Evolutionary conservation across 305 asterid genomes (phyloP).

Genomic region (Coffea humblotiana): DNA sequence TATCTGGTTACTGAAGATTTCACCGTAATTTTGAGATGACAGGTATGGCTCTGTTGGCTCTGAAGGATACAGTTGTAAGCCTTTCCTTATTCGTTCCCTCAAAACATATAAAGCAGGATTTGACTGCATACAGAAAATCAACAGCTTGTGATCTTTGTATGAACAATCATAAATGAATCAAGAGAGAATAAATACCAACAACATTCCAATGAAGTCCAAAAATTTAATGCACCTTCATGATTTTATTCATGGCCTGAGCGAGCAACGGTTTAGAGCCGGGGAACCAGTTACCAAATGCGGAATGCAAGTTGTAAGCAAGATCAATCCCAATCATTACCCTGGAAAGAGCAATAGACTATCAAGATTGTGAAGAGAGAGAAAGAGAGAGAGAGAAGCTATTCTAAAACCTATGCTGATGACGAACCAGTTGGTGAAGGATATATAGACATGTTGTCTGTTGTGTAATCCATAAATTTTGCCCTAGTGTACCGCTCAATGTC

Average conservation of each 20-base stretch:
- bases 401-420: not conserved
- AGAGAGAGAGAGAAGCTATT: not conserved
- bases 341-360: conserved; percentile 22
- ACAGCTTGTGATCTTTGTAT: conserved; percentile 3
- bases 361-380: not conserved
- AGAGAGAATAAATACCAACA: not conserved
- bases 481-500: conserved; percentile 96
- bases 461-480: conserved; percentile 98
- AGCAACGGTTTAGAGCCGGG: conserved; percentile 98
- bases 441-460: conserved; percentile 98
- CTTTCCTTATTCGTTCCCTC: conserved; percentile 95
- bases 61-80: conserved; percentile 94
- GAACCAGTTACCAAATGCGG: conserved; percentile 99
- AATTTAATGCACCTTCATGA: conserved; percentile 74
- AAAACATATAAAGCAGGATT: conserved; percentile 96
- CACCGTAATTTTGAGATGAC: conserved; percentile 99
- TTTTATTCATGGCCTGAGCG: conserved; percentile 99
- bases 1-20: conserved; percentile 97
- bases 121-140: conserved; percentile 54
- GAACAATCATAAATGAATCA: not conserved
- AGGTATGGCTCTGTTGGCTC: conserved; percentile 99
- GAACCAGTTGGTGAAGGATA: conserved; percentile 98
- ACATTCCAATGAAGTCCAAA: no score
- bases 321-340: conserved; percentile 99
- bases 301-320: conserved; percentile 94